Evolutionary conservation across 2,329 filamentous ascomycete species (phyloP), one percentile per base, ranked within the genome.

Genomic region (Neonectria faginata): DNA sequence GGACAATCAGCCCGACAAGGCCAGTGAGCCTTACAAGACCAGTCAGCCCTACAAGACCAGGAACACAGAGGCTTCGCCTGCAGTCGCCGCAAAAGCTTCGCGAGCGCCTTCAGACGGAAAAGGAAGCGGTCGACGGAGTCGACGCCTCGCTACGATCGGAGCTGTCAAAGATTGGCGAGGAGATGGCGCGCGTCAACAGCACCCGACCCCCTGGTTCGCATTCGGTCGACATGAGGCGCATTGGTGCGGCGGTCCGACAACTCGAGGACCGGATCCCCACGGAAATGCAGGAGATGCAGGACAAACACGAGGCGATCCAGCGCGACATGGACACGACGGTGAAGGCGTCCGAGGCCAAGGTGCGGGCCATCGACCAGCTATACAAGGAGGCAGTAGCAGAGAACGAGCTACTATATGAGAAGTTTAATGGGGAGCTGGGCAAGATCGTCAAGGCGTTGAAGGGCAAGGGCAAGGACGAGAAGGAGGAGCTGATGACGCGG

Each of bases 361-460:
- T 91, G 64, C 91, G 90, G 72, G 91, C 91, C 44, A 88, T 97
- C 57, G 94, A 97, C 76, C 92, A 97, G 79, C 82, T 97, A 56
- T 97, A 97, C 81, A 92, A 93, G 69, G 93, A 97, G 75, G 88
- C 90, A 16, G 93, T 90, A 72, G 92, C 93, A 0, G 95, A 98
- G 82, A 98, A 97, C 73, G 94, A 97, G 80, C 87, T 95, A 31
- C 84, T 98, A 60, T 97, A 97, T 78, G 92, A 95, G 70, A 91
- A 90, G 65, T 97, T 97, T 83, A 97, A 97, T 74, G 88, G 89
- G n/a, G 95, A 97, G 80, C 82, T 98, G 52, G 91, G 88, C 71
- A 93, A 92, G 81, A 92, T 97, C 65, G 85, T 94, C 47, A 91
- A 89, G 77, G 92, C 91, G 44, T 85, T 96, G 52, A 89, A 88